Base-by-base conservation (phyloP, 257 asterid genomes). In the Lantana camara region DNA sequence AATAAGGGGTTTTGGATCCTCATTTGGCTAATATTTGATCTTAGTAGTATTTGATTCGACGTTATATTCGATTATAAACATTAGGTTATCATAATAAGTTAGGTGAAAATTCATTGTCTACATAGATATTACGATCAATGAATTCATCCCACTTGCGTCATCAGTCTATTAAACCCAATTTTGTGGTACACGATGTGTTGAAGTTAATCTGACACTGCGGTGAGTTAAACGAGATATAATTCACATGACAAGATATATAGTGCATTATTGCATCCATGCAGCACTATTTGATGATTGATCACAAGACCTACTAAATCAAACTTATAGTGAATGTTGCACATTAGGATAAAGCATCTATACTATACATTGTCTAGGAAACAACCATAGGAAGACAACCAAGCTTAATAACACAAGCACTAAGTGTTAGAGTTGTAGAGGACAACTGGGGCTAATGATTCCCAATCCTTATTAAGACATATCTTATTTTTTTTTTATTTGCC, bases 301-400 rank as follows among this genome's bases (percentile, higher is more conserved):
- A n/a, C n/a, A n/a, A n/a, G n/a, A n/a, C n/a, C n/a, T n/a, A n/a
- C n/a, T n/a, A n/a, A 56, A 17, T 35, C 7, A 12, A 4, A 17
- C 34, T n/a, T n/a, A n/a, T 63, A 14, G 20, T 32, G 34, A 32
- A 12, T 47, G 42, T 64, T 35, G n/a, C 2, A 40, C 63, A 13
- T 10, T 10, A 42, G 48, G 15, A 30, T 44, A 3, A 45, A 5
- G 14, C 19, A 1, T 3, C 53, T 7, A 6, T 5, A 45, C 2
- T 6, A n/a, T 45, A 15, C 51, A n/a, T 16, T 45, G 22, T 16
- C 11, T n/a, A 57, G 70, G 60, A 79, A 75, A 74, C 71, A 74
- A 66, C 79, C 73, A 77, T 63, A 57, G 70, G 40, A 64, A 77
- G 58, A 68, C 60, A 74, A 73, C 78, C 71, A 80, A 77, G 59